These are phyloP conservation scores for Cyclotella sp. DNA, from an alignment of 108 stramenopile genomes.

Conservation along the genomic window DNA sequence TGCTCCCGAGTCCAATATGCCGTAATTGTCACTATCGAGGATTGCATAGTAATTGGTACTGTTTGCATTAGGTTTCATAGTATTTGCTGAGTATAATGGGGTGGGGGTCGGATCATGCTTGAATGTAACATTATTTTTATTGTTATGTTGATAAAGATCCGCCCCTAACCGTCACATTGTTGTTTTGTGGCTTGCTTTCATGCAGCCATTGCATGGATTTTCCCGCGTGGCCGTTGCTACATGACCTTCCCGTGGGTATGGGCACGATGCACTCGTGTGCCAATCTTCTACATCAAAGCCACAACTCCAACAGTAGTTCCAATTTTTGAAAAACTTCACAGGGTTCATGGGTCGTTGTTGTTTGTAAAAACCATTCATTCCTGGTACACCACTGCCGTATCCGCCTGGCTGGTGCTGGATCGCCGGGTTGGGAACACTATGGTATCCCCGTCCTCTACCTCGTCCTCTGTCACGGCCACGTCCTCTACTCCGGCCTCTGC, in stretches of 20 bases:
- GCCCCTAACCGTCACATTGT: slow-evolving; percentile 20
- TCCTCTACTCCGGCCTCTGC: no score
- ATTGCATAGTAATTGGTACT: neutral
- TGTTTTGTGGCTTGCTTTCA: slow-evolving; percentile 6
- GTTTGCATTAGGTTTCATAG: neutral
- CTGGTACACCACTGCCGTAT: no score
- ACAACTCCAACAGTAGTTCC: no score
- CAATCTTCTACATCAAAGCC: slow-evolving; percentile 9
- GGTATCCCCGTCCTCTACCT: no score
- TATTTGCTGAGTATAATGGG: neutral
- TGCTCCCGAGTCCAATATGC: slow-evolving; percentile 7
- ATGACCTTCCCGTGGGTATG: neutral
- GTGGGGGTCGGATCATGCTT: no score
- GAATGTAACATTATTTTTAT: neutral
- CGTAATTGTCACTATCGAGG: no score
- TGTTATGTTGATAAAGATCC: neutral
- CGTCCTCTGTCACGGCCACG: no score
- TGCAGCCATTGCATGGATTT: no score
- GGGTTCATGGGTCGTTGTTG: neutral
- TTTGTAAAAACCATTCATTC: neutral
- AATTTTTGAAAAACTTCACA: neutral
- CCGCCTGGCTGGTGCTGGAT: neutral
- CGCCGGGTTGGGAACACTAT: no score
- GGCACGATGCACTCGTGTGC: neutral
- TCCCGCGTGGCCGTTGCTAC: neutral